Base-by-base conservation (phyloP, 495 filamentous ascomycete genomes). In the Neurospora sp. region DNA sequence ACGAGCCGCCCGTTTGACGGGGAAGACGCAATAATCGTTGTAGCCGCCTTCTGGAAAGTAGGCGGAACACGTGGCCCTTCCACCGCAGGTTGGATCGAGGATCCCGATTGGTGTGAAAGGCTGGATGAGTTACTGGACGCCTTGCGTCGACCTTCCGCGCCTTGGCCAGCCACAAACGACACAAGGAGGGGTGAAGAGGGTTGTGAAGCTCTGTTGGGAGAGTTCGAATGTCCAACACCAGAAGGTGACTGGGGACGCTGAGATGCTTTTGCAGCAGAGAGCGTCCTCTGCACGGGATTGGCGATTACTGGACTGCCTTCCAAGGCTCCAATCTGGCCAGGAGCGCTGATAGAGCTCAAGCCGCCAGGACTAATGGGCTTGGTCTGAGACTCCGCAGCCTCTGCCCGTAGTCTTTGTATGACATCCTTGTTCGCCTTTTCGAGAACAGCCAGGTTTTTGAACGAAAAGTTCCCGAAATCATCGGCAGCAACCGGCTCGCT, bases 401-500 rank as follows among this genome's bases (percentile, higher is more conserved):
- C 95, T 36, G 93, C 93, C 11, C 94, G 89, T 72, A 99, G 86
- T 78, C 97, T 97, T 78, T 98, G 94, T 43, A 99, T 96, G 54
- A 98, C 93, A 79, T 99, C 96, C 79, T 98, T 98, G 80, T 99
- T 99, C 43, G 96, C 96, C 80, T 97, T 98, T 79, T 98, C 95
- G 24, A 99, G 86, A 72, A 98, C 95, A 1, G 96, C 93, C 39
- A 99, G 85, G 77, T 99, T 99, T 83, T 98, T 99, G 86, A 97
- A 99, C 39, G 94, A 88, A 83, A 99, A 99, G 74, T 89, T 93
- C 40, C 96, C 96, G 84, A 99, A 99, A 80, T 99, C 96, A 81
- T 98, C 96, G 0, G 89, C 86, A 40, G 89, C 85, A 24, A 94
- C 89, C 3, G 96, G 96, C 82, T 99, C 96, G 79, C 96, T 98